Evolutionary conservation across 305 asterid genomes (phyloP).

Genomic region (Fraxinus velutina): DNA sequence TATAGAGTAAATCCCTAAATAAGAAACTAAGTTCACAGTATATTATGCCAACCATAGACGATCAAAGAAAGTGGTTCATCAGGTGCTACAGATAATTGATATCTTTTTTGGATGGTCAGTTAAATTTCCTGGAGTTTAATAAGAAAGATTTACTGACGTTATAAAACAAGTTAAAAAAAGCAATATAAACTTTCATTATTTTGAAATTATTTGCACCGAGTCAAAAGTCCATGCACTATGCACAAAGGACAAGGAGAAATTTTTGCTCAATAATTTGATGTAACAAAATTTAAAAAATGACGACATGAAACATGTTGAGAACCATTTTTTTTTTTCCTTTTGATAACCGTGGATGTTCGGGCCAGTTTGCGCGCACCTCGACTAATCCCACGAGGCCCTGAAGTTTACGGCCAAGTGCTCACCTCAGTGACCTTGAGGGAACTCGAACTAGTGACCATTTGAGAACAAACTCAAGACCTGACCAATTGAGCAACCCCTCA

Average conservation of each 20-base stretch:
- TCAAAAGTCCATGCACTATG: background rate
- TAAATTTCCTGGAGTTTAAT: background rate
- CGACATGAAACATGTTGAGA: background rate
- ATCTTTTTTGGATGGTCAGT: background rate
- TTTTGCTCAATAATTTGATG: slow-evolving; percentile 7
- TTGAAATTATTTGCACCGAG: background rate
- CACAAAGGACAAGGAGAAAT: background rate
- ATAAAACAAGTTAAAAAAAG: background rate
- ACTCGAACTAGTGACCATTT: no score
- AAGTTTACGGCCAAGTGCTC: no score
- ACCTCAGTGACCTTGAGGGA: no score
- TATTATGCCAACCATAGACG: slow-evolving; percentile 4
- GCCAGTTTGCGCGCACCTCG: no score
- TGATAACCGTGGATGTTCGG: no score
- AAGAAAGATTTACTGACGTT: background rate
- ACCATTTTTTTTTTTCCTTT: no score
- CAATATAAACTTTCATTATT: background rate
- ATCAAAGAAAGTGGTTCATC: slow-evolving; percentile 4
- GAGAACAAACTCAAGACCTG: no score
- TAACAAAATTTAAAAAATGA: background rate
- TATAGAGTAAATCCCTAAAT: slow-evolving; percentile 13
- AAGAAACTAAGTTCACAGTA: background rate
- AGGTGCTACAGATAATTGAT: background rate
- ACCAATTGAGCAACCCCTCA: no score
- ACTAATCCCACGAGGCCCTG: no score